Evolutionary conservation across 2,329 filamentous ascomycete species (phyloP).

Genomic region (Aspergillus udagawae): DNA sequence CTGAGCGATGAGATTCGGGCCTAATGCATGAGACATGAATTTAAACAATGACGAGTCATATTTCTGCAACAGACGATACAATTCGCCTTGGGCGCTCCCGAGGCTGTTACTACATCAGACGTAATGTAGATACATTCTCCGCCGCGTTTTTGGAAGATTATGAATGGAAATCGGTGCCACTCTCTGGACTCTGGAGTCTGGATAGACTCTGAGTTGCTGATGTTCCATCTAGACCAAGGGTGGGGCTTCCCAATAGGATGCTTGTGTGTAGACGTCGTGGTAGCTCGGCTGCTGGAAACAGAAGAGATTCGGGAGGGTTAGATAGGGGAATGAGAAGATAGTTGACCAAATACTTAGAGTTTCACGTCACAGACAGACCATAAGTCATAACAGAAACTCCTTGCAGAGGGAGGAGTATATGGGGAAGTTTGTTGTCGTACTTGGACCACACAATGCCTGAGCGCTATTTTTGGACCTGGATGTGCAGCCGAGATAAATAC

Average conservation of each 20-base stretch:
- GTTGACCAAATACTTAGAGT: neutral
- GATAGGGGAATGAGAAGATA: neutral
- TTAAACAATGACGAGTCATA: conserved; percentile 15
- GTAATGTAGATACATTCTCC: neutral
- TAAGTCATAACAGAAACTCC: neutral
- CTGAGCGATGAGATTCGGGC: conserved; percentile 18
- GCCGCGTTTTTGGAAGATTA: neutral
- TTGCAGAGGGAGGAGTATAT: neutral
- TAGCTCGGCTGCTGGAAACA: neutral
- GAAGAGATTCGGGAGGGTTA: neutral
- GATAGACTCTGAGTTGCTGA: neutral
- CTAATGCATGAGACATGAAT: conserved; percentile 21
- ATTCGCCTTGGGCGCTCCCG: conserved; percentile 4
- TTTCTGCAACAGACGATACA: conserved; percentile 4
- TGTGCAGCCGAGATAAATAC: neutral
- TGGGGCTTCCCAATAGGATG: neutral
- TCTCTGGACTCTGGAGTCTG: neutral
- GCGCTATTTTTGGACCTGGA: neutral
- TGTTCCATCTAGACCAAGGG: neutral
- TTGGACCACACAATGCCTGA: neutral
- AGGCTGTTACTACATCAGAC: neutral
- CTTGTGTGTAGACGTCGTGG: neutral
- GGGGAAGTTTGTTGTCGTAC: neutral
- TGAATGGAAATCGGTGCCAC: neutral
- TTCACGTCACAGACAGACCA: neutral